A percentile compares a stretch with the other conserved stretches of the same genome.
phyloP scores from a whole-genome alignment of 352 stramenopile genomes.

The Pythium aristosporum region DNA sequence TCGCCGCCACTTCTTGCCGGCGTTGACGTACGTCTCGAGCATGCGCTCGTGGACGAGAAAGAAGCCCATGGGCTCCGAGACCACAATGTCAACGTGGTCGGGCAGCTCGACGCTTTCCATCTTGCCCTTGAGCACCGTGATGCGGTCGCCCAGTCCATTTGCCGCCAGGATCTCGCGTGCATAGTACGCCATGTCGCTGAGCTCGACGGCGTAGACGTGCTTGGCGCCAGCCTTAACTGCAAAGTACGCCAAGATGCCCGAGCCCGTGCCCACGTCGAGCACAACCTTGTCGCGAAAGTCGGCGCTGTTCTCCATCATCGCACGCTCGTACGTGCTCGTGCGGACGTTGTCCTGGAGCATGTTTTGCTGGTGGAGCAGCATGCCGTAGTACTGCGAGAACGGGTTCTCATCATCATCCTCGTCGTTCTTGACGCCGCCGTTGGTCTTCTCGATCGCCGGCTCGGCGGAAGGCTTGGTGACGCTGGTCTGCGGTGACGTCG shows the following conservation, averaged over 20 bases:
- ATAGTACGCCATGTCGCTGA: constrained; percentile 98
- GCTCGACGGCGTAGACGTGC: constrained; percentile 94
- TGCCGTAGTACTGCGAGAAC: constrained; percentile 94
- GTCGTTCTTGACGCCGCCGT: background rate
- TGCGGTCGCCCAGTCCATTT: constrained; percentile 95
- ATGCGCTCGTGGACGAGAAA: constrained; percentile 99
- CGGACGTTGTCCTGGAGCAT: constrained; percentile 99
- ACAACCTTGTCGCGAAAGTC: constrained; percentile 98
- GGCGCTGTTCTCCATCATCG: constrained; percentile 95
- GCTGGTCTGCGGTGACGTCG: background rate
- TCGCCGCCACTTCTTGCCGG: constrained; percentile 94
- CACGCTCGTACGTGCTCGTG: constrained; percentile 98
- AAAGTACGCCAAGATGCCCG: constrained; percentile 99
- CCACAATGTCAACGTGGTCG: constrained; percentile 97
- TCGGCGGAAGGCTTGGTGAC: background rate
- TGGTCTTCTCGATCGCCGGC: background rate
- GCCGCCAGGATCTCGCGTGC: constrained; percentile 91
- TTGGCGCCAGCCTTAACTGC: constrained; percentile 95
- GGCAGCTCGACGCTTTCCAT: constrained; percentile 97
- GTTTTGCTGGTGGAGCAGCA: constrained; percentile 99
- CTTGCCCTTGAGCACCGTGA: constrained; percentile 97
- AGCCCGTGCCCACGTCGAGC: constrained; percentile 99
- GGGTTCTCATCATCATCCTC: constrained; percentile 74
- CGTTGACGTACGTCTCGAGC: constrained; percentile 97
- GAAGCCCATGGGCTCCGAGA: constrained; percentile 99